Conservation (phyloP, 306 rosid genomes). For the Corylus americana region DNA sequence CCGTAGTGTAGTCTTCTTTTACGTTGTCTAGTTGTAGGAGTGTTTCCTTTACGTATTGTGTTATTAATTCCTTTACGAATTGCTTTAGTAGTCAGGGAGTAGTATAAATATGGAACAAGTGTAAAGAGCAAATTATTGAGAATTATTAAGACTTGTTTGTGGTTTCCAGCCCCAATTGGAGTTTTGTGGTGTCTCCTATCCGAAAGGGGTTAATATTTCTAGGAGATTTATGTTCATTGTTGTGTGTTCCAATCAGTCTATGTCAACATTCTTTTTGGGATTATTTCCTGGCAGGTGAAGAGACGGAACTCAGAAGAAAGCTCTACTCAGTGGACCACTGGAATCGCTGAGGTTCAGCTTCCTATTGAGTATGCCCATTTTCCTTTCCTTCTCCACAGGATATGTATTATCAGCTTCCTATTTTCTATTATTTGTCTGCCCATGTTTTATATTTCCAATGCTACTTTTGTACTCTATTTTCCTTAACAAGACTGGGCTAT, state of each 20-base stretch:
- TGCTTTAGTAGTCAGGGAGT: no score
- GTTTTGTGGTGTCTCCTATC: no score
- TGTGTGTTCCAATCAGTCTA: not conserved
- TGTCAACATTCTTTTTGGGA: not conserved
- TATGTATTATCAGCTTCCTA: not conserved
- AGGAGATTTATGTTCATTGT: no score
- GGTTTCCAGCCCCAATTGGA: no score
- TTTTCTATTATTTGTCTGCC: not conserved
- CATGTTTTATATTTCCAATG: not conserved
- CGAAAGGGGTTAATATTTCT: no score
- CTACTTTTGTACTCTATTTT: not conserved
- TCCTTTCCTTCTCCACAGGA: slow-evolving; percentile 7
- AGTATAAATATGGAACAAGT: no score
- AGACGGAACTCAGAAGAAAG: slow-evolving; percentile 92
- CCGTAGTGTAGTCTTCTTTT: no score
- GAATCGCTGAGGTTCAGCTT: slow-evolving; percentile 97
- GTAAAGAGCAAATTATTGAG: no score
- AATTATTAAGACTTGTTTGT: no score
- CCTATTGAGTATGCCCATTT: slow-evolving; percentile 80
- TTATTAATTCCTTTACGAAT: no score
- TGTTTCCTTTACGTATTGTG: no score
- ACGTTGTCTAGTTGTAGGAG: no score
- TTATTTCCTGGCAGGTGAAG: slow-evolving; percentile 63
- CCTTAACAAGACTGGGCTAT: not conserved
- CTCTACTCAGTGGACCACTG: slow-evolving; percentile 99